Percentiles rank a stretch among this genome's conserved stretches.
phyloP scores from a whole-genome alignment of 768 basidiomycete species.

The Leccinum sublutescens region DNA sequence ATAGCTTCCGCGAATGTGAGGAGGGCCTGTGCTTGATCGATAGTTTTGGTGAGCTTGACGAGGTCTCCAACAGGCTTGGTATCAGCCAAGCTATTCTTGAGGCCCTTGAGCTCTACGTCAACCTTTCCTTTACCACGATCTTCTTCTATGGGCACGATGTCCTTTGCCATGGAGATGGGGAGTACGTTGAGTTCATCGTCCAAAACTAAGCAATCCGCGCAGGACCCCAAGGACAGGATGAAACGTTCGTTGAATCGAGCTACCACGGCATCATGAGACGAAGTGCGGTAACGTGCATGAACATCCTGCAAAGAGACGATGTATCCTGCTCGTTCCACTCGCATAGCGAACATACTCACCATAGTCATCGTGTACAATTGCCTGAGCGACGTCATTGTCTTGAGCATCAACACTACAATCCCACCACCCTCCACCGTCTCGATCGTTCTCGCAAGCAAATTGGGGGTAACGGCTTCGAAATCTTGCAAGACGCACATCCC shows the following conservation, averaged over 20 bases:
- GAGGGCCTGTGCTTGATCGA: slow-evolving; percentile 93
- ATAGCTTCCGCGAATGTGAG: slow-evolving; percentile 95
- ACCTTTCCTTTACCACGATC: slow-evolving; percentile 47
- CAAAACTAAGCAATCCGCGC: slow-evolving; percentile 87
- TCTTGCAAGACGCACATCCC: slow-evolving; percentile 98
- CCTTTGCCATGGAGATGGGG: slow-evolving; percentile 92
- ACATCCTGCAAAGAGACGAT: slow-evolving; percentile 67
- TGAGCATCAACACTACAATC: slow-evolving; percentile 81
- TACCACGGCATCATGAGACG: slow-evolving; percentile 82
- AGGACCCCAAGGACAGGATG: slow-evolving; percentile 93
- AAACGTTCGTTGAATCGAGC: slow-evolving; percentile 99
- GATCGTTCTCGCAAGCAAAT: slow-evolving; percentile 92
- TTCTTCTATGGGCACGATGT: slow-evolving; percentile 69
- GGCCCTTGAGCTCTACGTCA: slow-evolving; percentile 68
- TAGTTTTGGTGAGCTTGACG: slow-evolving; percentile 84
- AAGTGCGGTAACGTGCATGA: slow-evolving; percentile 90
- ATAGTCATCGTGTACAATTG: slow-evolving; percentile 92
- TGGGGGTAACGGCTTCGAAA: slow-evolving; percentile 97
- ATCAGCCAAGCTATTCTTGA: slow-evolving; percentile 76
- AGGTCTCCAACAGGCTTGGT: slow-evolving; percentile 88
- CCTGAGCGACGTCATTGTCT: slow-evolving; percentile 91
- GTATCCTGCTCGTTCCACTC: background rate
- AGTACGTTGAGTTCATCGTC: slow-evolving; percentile 98
- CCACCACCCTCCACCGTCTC: slow-evolving; percentile 98
- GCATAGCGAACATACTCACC: slow-evolving; percentile 35